phyloP scores from a whole-genome alignment of 495 filamentous ascomycete species.

The Letharia columbiana region DNA sequence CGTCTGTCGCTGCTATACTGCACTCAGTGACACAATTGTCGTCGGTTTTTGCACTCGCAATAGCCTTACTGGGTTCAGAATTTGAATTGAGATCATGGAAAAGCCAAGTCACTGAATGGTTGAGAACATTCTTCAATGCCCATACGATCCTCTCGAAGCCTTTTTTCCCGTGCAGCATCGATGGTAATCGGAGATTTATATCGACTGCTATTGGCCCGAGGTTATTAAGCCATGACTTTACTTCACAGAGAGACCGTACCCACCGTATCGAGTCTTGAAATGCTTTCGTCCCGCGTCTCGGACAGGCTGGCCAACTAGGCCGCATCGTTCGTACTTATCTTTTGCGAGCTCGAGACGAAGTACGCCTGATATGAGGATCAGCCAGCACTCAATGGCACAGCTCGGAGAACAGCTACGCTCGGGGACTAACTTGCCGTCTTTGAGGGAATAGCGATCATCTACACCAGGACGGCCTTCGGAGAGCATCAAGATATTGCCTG shows the following conservation, averaged over 20 bases:
- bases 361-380: conserved; percentile 40
- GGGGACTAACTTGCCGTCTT: conserved; percentile 46
- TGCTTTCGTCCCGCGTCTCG: conserved; percentile 52
- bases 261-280: conserved; percentile 51
- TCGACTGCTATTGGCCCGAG: conserved; percentile 54
- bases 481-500: conserved; percentile 84
- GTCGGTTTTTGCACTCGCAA: no score
- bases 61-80: neutral
- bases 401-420: neutral
- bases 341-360: conserved; percentile 73
- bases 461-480: conserved; percentile 75
- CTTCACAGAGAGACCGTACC: neutral
- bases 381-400: no score
- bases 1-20: conserved; percentile 23
- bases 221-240: conserved; percentile 6
- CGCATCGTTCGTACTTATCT: conserved; percentile 76
- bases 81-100: conserved; percentile 53
- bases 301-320: conserved; percentile 67
- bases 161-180: conserved; percentile 86
- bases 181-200: conserved; percentile 66
- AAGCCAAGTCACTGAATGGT: conserved; percentile 65
- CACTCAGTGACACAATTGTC: neutral
- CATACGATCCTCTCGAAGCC: conserved; percentile 79
- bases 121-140: conserved; percentile 76
- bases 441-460: conserved; percentile 69